Conservation (phyloP, 2,329 filamentous ascomycete species). For the Hypoxylon sp. region DNA sequence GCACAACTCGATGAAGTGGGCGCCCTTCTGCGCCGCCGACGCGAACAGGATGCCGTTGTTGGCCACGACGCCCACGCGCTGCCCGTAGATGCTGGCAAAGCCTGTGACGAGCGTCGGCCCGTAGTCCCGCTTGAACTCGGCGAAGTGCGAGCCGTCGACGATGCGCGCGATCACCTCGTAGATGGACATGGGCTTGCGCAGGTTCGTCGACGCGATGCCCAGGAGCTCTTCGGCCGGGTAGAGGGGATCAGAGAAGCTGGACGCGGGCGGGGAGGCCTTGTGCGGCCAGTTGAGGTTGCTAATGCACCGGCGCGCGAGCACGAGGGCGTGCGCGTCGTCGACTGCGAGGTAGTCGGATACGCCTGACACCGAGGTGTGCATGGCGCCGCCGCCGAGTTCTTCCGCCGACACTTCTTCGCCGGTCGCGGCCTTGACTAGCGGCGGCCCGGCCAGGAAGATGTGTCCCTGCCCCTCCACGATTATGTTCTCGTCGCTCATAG, state of each 20-base stretch:
- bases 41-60: conserved; percentile 97
- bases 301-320: conserved; percentile 85
- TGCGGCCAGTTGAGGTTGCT: conserved; percentile 90
- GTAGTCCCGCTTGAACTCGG: conserved; percentile 94
- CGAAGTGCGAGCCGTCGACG: conserved; percentile 89
- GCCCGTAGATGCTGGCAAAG: conserved; percentile 89
- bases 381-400: conserved; percentile 87
- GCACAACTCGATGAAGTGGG: conserved; percentile 97
- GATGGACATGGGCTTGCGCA: conserved; percentile 85
- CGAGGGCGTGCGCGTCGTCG: conserved; percentile 90
- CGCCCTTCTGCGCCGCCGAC: conserved; percentile 88
- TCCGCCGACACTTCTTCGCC: conserved; percentile 92
- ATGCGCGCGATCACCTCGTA: conserved; percentile 93
- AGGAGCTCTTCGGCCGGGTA: conserved; percentile 83
- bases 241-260: conserved; percentile 77
- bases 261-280: conserved; percentile 54
- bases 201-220: conserved; percentile 90
- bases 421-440: conserved; percentile 94
- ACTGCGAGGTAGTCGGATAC: conserved; percentile 97
- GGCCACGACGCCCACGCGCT: conserved; percentile 90
- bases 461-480: conserved; percentile 97
- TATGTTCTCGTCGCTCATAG: conserved; percentile 97
- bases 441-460: conserved; percentile 95
- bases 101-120: conserved; percentile 91
- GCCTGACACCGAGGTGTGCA: conserved; percentile 91